Conservation (phyloP, 2,329 filamentous ascomycete genomes). For the Cyanodermella asteris region DNA sequence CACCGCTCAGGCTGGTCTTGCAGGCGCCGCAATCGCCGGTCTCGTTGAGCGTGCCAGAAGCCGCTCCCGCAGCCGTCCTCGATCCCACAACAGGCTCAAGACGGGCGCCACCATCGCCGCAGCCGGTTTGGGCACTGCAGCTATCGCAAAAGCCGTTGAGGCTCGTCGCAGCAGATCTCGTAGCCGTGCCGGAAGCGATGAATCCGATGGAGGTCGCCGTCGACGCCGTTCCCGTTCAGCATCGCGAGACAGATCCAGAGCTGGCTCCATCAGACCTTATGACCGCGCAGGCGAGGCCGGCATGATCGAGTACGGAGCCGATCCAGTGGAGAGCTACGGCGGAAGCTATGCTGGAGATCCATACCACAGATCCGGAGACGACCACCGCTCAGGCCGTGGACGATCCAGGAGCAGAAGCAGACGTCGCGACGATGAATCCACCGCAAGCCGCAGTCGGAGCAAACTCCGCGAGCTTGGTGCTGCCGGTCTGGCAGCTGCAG, state of each 20-base stretch:
- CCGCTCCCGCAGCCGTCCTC: constrained; percentile 30
- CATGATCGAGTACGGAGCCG: constrained; percentile 42
- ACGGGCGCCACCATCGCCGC: constrained; percentile 37
- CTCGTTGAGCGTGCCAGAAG: constrained; percentile 35
- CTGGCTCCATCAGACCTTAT: constrained; percentile 18
- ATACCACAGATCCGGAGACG: too few species aligned
- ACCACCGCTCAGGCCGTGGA: constrained; percentile 17
- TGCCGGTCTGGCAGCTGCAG: constrained; percentile 34
- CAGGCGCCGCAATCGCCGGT: constrained; percentile 39
- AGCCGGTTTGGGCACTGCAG: constrained; percentile 38
- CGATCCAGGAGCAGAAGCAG: constrained; percentile 13
- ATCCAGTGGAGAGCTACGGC: constrained; percentile 36
- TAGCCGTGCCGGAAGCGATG: too few species aligned
- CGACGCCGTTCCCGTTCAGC: constrained; percentile 11
- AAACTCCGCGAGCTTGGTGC: constrained; percentile 26
- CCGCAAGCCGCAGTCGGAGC: constrained; percentile 14
- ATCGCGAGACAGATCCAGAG: constrained; percentile 26
- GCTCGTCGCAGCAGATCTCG: constrained; percentile 15
- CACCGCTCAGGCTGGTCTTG: constrained; percentile 39
- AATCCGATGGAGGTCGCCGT: constrained; percentile 10
- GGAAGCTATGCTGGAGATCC: constrained; percentile 18
- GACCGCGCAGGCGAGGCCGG: constrained; percentile 24
- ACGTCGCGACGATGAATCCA: constrained; percentile 10
- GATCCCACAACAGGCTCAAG: constrained; percentile 32
- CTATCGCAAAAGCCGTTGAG: constrained; percentile 32